Evolutionary conservation across 495 filamentous ascomycete genomes (phyloP), one percentile per base, ranked within the genome.

Genomic region (Aspergillus mulundensis): DNA sequence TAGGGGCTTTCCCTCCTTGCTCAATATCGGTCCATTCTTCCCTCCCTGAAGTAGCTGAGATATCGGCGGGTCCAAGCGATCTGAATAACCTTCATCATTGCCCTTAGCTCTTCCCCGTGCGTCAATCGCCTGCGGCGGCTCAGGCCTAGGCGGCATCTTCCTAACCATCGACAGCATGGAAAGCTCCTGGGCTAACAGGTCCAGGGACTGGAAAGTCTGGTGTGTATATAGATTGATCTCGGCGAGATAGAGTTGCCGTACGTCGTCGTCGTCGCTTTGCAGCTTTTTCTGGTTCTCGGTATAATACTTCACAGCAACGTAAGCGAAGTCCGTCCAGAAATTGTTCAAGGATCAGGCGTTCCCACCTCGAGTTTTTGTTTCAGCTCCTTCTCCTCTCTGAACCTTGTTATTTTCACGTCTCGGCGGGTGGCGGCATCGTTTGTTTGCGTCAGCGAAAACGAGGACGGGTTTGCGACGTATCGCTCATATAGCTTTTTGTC

Each of bases 371-470:
- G 77, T 68, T 88, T 91, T 58, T 81, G 73, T 66, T 93, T 94
- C 39, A 98, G 71, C 49, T 90, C 87, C 59, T 94, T 96, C 62
- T 97, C 95, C 53, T 86, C 78, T 66, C 83, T 85, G 70, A 92
- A 97, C 56, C 90, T 83, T 25, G 82, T 81, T 54, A 98, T 94
- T 67, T 98, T 98, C 32, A 84, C 81, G 51, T 88, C 84, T 62
- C 94, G 80, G 23, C 90, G 79, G 23, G 81, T 79, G 32, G 85
- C 80, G 1, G 90, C 82, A 73, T 97, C 92, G 2, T 77, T 77
- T 20, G 81, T 76, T 5, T 83, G 78, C 21, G 85, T 82, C 18
- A 88, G 81, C 23, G 86, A 86, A 66, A 95, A 97, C 0, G 76
- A 67, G 3, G 77, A 71, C 3, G 84, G 85, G 23, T 79, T 74